Evolutionary conservation across 176 grass and related monocot genomes (phyloP), one percentile per base, ranked within the genome.

Genomic region (Ananas comosus): DNA sequence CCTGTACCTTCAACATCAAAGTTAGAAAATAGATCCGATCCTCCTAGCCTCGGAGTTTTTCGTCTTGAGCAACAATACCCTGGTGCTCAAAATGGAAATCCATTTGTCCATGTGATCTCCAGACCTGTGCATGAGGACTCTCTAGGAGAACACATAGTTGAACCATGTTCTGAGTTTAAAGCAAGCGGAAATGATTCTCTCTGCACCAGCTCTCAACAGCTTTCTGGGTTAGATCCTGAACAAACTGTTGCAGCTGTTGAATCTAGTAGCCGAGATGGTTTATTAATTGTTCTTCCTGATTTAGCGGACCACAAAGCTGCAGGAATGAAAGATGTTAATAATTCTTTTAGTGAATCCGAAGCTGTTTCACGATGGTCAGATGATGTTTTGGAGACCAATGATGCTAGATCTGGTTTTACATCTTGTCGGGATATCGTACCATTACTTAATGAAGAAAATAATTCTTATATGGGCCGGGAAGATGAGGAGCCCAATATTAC

Each of bases 381-480:
- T 61, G 21, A 22, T 61, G 10, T 61, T n/a, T 61, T 61, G 7
- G 56, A 61, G 21, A 19, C 21, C 17, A 61, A 18, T 61, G 17
- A 61, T 22, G 21, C 17, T 10, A 19, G 17, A 21, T n/a, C 56
- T 9, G 56, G 16, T 59, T 59, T 59, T 61, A 7, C 4, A 2
- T 1, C 56, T 22, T 18, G n/a, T 61, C 4, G 21, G 56, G 56
- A 61, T 61, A 61, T 61, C n/a, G 10, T 19, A 18, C 10, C 56
- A 61, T 61, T 72, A 71, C 74, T 28, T 63, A 78, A 66, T 51
- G 42, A 53, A 75, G 66, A 50, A 76, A 67, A 49, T 51, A 23
- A 64, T 27, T 56, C 29, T 66, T 61, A 9, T 61, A 61, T 61
- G 13, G 56, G 21, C 9, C 56, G 10, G 64, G 48, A 70, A 63